Conservation (phyloP, 106 monocot species). For the Dendrobium nobile region DNA sequence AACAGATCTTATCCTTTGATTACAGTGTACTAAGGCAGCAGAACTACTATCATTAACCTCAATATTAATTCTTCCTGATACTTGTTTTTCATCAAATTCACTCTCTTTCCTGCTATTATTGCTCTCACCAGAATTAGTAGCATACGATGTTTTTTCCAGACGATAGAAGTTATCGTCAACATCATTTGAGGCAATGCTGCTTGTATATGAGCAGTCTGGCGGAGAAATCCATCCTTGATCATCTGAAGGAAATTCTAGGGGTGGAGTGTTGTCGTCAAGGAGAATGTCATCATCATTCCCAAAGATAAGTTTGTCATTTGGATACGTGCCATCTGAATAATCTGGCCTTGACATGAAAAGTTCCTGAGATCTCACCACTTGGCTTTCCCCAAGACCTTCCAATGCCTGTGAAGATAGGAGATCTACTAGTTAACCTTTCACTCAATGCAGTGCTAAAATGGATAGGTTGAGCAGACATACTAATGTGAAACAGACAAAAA, state of each 20-base stretch:
- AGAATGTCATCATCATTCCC: conserved; percentile 17
- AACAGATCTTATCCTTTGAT: conserved; percentile 13
- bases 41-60: conserved; percentile 3
- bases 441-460: neutral
- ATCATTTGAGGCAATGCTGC: conserved; percentile 31
- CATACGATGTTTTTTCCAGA: conserved; percentile 11
- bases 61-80: conserved; percentile 11
- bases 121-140: conserved; percentile 7
- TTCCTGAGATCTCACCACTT: conserved; percentile 56
- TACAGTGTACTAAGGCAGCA: conserved; percentile 4
- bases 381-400: conserved; percentile 86
- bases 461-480: neutral
- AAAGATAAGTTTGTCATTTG: conserved; percentile 24
- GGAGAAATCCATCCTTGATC: conserved; percentile 94
- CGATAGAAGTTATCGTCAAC: conserved; percentile 18
- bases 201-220: conserved; percentile 57
- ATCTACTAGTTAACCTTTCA: neutral
- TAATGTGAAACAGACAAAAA: neutral
- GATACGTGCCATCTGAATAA: conserved; percentile 19
- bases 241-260: conserved; percentile 19
- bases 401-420: conserved; percentile 51
- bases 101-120: conserved; percentile 12
- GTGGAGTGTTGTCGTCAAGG: conserved; percentile 11
- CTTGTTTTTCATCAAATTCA: conserved; percentile 9
- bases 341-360: conserved; percentile 46